Percentiles rank a stretch among this genome's conserved stretches.
Conservation (phyloP, 225 moss, liverwort and hornwort species). For the Thuidium tamariscinum region DNA sequence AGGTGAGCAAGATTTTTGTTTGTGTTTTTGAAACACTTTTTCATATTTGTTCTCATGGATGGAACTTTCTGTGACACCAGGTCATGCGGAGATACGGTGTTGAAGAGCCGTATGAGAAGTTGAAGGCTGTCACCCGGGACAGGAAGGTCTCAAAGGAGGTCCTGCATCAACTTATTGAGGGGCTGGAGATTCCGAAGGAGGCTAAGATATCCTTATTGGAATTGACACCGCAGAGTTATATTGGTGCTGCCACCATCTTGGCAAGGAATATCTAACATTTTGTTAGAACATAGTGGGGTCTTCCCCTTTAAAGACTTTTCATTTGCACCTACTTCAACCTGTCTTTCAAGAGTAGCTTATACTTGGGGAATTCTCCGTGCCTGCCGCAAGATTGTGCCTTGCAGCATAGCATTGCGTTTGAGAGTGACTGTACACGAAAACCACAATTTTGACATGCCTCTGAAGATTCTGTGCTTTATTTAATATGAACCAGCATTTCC, state of each 20-base stretch:
- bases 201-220: conserved; percentile 41
- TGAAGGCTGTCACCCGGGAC: conserved; percentile 78
- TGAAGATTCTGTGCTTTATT: neutral
- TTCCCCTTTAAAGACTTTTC: neutral
- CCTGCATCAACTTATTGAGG: conserved; percentile 55
- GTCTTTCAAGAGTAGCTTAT: neutral
- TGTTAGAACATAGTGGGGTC: neutral
- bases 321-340: neutral
- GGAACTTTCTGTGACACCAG: conserved; percentile 7
- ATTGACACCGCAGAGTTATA: conserved; percentile 63
- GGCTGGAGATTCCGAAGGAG: conserved; percentile 54
- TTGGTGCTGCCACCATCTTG: conserved; percentile 56
- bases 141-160: conserved; percentile 69
- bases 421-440: neutral
- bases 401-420: neutral
- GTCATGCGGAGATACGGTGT: conserved; percentile 84
- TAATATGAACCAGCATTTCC: neutral
- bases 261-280: conserved; percentile 34
- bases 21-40: neutral
- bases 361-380: neutral
- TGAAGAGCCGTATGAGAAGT: conserved; percentile 74
- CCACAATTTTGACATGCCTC: conserved; percentile 1
- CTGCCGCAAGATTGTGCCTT: neutral
- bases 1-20: neutral
- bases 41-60: neutral